Evolutionary conservation across 2,329 filamentous ascomycete species (phyloP), one percentile per base, ranked within the genome.

Genomic region (Curvularia lunata): DNA sequence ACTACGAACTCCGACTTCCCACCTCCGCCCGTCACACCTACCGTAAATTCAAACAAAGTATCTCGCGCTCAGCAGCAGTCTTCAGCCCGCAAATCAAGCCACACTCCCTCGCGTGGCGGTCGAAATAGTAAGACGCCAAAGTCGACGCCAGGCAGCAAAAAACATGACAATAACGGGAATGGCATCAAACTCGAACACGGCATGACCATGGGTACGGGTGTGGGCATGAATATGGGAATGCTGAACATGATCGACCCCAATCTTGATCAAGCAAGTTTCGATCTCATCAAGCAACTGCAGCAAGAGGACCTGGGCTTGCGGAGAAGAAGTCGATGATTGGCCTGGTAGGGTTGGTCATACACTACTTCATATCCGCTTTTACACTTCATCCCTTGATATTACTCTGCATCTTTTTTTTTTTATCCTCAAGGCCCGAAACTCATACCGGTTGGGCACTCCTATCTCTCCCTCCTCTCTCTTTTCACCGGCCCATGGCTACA

Each of bases 281-380:
- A 70, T 27, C 59, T 70, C 12, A 69, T 69, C 49, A 66, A 69
- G 60, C 70, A 76, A 52, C 56, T 77, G 55, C 67, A 72, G 51
- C 62, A 66, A 7, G 65, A 74, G 46, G 72, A 74, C 42, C 59
- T 68, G 42, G 73, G 74, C 1, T 45, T 77, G 42, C 54, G 75
- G 40, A 59, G 70, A 21, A 51, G 68, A 37, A 72, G 69, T 56
- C 63, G 68, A n/a, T 67, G 48, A 67, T n/a, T 45, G 2, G 3
- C 16, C 28, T 13, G 1, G 23, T n/a, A 16, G 13, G n/a, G 5
- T n/a, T 27, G 41, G 21, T 5, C 23, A 3, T 27, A 27, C 13
- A 18, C n/a, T 43, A 12, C 10, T 18, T 19, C 4, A 8, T 7
- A 4, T 19, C 10, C n/a, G 8, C 19, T 41, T 41, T 23, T n/a